phyloP scores from a whole-genome alignment of 345 rosid genomes.

The Brassica cretica region DNA sequence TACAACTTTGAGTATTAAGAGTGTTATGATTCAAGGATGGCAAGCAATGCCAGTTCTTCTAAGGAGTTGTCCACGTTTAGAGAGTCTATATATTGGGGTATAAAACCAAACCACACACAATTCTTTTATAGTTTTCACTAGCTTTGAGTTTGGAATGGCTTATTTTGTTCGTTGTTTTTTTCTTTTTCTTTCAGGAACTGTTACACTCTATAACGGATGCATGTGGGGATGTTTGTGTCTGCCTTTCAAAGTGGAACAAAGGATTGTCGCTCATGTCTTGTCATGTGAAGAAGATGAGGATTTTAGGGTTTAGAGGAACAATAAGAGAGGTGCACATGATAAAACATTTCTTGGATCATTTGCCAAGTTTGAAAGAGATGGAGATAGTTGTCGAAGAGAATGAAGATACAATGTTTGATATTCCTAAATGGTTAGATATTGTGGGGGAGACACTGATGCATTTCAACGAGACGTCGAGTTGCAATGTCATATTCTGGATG shows the following conservation, averaged over 20 bases:
- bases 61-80: conserved; percentile 21
- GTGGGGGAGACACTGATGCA: conserved; percentile 15
- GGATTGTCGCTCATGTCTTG: conserved; percentile 10
- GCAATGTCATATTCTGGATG: conserved; percentile 6
- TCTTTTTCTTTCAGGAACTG: conserved; percentile 8
- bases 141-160: not conserved
- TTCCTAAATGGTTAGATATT: not conserved
- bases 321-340: conserved; percentile 18
- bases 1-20: not conserved
- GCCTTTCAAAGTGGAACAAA: conserved; percentile 15
- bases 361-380: conserved; percentile 22
- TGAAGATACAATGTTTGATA: not conserved
- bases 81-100: conserved; percentile 12
- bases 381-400: not conserved
- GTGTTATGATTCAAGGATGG: conserved; percentile 25
- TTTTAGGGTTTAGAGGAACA: conserved; percentile 27
- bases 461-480: conserved; percentile 11
- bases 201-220: conserved; percentile 1
- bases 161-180: not conserved
- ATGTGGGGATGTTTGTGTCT: conserved; percentile 29
- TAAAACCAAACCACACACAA: not conserved
- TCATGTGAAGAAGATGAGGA: conserved; percentile 20
- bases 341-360: conserved; percentile 33
- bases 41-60: conserved; percentile 34
- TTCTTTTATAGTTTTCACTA: not conserved